A percentile compares a stretch with the other conserved stretches of the same genome.
Evolutionary conservation across 2,329 filamentous ascomycete genomes (phyloP).

Genomic region (Scleromitrula shiraiana): DNA sequence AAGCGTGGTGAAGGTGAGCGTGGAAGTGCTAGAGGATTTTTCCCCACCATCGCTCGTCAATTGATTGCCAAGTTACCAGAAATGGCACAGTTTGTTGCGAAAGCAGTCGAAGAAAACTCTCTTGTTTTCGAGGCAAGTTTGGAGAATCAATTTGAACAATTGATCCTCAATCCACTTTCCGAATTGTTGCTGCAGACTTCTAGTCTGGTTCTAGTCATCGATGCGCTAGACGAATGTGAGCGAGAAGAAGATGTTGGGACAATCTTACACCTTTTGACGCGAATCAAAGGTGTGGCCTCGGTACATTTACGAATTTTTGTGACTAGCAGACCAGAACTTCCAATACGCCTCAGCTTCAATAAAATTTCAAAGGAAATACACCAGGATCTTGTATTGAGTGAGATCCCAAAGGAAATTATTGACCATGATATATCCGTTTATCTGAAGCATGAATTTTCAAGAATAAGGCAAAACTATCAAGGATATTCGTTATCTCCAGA

Average conservation of each 20-base stretch:
- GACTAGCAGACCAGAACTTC: constrained; percentile 27
- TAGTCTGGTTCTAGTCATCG: constrained; percentile 20
- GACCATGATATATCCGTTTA: constrained; percentile 14
- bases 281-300: not conserved
- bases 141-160: constrained; percentile 34
- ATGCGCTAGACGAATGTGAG: constrained; percentile 30
- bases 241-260: constrained; percentile 15
- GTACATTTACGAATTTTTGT: constrained; percentile 23
- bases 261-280: constrained; percentile 21
- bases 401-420: constrained; percentile 12
- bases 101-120: constrained; percentile 29
- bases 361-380: constrained; percentile 4
- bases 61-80: constrained; percentile 23
- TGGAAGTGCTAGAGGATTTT: constrained; percentile 27
- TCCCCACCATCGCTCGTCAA: constrained; percentile 28
- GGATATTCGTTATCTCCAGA: not conserved
- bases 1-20: constrained; percentile 18
- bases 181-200: not conserved
- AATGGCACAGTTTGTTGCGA: constrained; percentile 23
- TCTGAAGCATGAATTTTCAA: constrained; percentile 11
- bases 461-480: constrained; percentile 10
- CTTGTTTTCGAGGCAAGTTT: constrained; percentile 25
- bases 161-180: constrained; percentile 33
- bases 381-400: constrained; percentile 9
- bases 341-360: constrained; percentile 18